These are phyloP conservation scores for Primulina tabacum DNA, from an alignment of 257 asterid genomes.

Conservation along the genomic window DNA sequence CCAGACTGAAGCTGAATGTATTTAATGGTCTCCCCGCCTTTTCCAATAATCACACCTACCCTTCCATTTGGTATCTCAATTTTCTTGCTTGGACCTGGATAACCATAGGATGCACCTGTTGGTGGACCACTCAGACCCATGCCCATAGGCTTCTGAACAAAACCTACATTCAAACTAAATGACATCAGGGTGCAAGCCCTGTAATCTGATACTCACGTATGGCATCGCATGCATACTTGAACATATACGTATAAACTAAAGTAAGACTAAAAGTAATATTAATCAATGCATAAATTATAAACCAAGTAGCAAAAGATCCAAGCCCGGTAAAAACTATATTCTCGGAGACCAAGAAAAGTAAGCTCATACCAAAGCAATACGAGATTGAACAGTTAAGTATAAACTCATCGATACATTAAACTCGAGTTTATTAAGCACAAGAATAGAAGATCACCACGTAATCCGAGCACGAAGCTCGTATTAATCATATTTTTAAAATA, in stretches of 20 bases:
- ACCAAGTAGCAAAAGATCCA: background rate
- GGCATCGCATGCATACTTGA: background rate
- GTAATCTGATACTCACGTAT: background rate
- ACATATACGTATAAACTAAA: background rate
- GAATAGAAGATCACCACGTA: background rate
- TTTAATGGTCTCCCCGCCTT: constrained; percentile 91
- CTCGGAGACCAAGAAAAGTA: background rate
- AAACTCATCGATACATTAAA: background rate
- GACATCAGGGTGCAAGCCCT: background rate
- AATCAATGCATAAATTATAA: background rate
- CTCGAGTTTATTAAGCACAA: background rate
- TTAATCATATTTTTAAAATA: too few relatives aligned
- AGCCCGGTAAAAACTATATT: background rate
- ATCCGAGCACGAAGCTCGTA: too few relatives aligned
- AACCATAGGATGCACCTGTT: constrained; percentile 53
- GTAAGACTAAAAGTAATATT: background rate
- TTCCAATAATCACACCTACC: constrained; percentile 94
- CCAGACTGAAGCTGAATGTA: constrained; percentile 79
- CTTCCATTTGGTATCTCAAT: constrained; percentile 80
- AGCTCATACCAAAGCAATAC: background rate
- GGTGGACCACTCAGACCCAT: constrained; percentile 38
- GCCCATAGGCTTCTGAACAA: constrained; percentile 38
- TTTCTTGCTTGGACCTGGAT: constrained; percentile 57
- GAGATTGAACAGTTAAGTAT: background rate
- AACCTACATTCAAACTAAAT: constrained; percentile 29